Evolutionary conservation across 257 asterid genomes (phyloP).

Genomic region (Solanum verrucosum): DNA sequence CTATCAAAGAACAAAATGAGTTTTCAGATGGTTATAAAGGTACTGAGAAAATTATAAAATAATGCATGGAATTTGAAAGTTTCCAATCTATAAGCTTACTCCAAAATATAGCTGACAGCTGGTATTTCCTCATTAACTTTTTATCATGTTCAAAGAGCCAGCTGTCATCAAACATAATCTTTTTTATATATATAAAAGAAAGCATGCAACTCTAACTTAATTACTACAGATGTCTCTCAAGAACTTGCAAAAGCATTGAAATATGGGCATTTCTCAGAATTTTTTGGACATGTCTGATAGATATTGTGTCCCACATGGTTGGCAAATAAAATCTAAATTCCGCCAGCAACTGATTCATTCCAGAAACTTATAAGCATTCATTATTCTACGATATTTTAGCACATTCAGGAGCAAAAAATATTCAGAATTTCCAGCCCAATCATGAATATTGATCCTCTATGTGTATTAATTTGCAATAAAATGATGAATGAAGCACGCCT

Average conservation of each 20-base stretch:
- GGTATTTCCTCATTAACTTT: neutral
- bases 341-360: neutral
- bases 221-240: neutral
- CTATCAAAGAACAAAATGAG: neutral
- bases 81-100: neutral
- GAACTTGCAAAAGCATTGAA: neutral
- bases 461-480: neutral
- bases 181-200: neutral
- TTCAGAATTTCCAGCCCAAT: neutral
- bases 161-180: neutral
- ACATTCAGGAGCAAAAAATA: neutral
- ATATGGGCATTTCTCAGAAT: neutral
- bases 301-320: neutral
- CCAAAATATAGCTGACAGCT: neutral
- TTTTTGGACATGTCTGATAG: neutral
- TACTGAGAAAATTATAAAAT: neutral
- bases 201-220: neutral
- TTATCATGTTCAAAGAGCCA: neutral
- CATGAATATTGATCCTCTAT: neutral
- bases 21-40: neutral
- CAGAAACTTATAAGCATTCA: neutral
- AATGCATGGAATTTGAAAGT: neutral
- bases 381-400: neutral
- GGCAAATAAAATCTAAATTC: neutral
- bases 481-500: neutral